Evolutionary conservation across 148 eudicot genomes (phyloP), one percentile per base, ranked within the genome.

Genomic region (Rhododendron vialii): DNA sequence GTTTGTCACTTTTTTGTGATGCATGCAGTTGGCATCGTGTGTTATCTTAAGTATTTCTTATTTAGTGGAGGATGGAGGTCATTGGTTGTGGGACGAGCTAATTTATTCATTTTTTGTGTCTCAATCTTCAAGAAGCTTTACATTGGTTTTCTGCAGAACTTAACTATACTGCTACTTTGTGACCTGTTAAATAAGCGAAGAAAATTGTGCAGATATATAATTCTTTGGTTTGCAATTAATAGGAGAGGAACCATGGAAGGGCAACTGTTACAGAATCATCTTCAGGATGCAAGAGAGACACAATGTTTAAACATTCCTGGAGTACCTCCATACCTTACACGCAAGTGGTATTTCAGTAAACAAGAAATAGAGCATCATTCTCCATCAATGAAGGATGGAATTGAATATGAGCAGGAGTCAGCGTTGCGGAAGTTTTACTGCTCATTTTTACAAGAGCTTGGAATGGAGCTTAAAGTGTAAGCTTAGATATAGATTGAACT

Each of bases 311-410:
- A 41, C 78, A 13, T 77, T 80, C 85, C 85, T 87, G 78, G 85
- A 79, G 85, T 69, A 83, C 77, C 84, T 61, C 83, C 65, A 0
- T 78, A 28, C 83, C 77, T 48, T 74, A 89, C 91, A 82, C 88
- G 86, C 59, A 87, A 86, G 82, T 92, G 95, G 95, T 92, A 95
- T 91, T 93, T 92, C 59, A 91, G 91, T 63, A 92, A 69, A 86
- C 88, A 91, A 48, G 94, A 95, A 85, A 87, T 95, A 82, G 96
- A 91, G 84, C 85, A 86, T 78, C 78, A 86, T 88, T 92, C 96
- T 33, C 98, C 98, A 82, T 95, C 98, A 80, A 92, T 96, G 91
- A 91, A 89, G 87, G 98, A 95, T 87, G 94, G 95, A 78, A 89
- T 95, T 85, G 87, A 87, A 38, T 85, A 87, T 48, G 83, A 84